Conservation (phyloP, 768 basidiomycete genomes). For the Mycena galericulata region DNA sequence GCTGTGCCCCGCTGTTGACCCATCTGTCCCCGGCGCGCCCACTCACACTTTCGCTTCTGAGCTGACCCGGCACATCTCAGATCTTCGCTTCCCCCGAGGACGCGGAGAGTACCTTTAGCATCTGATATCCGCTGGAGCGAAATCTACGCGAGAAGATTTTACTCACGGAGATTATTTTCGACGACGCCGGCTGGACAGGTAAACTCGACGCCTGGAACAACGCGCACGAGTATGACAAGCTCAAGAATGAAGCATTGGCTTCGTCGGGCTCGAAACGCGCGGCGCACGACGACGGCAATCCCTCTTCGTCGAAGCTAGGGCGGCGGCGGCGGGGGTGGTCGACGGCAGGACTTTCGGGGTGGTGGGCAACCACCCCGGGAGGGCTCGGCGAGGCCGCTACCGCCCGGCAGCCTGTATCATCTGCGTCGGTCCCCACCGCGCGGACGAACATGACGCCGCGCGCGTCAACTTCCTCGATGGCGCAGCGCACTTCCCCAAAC, state of each 20-base stretch:
- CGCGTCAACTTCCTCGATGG: constrained; percentile 16
- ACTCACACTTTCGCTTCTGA: neutral
- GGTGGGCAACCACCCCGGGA: neutral
- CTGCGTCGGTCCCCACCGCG: constrained; percentile 14
- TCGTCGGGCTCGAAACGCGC: neutral
- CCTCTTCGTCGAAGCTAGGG: neutral
- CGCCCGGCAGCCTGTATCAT: constrained; percentile 19
- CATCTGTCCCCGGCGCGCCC: neutral
- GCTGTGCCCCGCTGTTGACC: neutral
- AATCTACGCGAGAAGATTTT: neutral
- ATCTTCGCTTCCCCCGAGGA: neutral
- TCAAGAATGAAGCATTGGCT: too few species aligned
- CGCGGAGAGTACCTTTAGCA: neutral
- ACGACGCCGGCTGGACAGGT: too few species aligned
- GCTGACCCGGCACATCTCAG: neutral
- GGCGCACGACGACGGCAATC: neutral
- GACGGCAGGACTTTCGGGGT: neutral
- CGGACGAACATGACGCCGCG: neutral
- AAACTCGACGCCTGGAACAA: too few species aligned
- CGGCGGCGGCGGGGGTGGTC: neutral
- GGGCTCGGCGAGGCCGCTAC: neutral
- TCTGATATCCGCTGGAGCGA: constrained; percentile 1
- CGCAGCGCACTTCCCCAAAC: constrained; percentile 12
- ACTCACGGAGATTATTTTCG: too few species aligned
- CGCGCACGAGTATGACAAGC: too few species aligned